Conservation (phyloP, 1,284 basidiomycete species). For the Exobasidium cylindrosporum region DNA sequence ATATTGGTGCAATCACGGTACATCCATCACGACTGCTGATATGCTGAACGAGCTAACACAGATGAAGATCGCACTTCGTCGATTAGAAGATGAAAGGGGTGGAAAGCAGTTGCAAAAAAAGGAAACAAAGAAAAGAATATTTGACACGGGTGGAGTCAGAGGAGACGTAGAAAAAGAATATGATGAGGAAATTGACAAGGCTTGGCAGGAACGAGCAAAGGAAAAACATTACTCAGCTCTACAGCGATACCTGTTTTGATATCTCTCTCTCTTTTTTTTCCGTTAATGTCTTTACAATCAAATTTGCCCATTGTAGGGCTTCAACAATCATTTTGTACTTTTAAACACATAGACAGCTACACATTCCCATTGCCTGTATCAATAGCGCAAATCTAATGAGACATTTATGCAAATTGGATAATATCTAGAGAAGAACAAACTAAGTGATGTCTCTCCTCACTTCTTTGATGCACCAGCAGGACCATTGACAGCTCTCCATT, state of each 20-base stretch:
- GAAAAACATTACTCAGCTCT: conserved; percentile 3
- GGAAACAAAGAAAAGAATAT: not conserved
- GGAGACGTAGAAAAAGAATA: not conserved
- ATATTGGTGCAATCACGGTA: not conserved
- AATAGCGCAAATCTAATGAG: too few species aligned
- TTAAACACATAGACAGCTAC: too few species aligned
- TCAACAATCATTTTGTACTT: not conserved
- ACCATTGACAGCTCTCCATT: conserved; percentile 54
- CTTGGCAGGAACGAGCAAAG: conserved; percentile 3
- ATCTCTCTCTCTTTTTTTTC: too few species aligned
- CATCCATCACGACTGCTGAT: not conserved
- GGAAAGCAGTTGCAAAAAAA: not conserved
- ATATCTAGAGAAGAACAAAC: too few species aligned
- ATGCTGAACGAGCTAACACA: conserved; percentile 3
- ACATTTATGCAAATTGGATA: too few species aligned
- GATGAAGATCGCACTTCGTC: conserved; percentile 4
- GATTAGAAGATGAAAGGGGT: not conserved
- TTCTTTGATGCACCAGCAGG: conserved; percentile 35
- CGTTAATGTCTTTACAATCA: not conserved
- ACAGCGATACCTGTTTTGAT: not conserved
- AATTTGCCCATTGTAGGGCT: not conserved
- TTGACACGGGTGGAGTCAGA: not conserved
- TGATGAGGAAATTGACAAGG: not conserved
- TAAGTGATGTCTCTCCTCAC: conserved; percentile 20
- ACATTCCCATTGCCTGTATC: too few species aligned